A percentile compares a stretch with the other conserved stretches of the same genome.
Evolutionary conservation across 2,329 filamentous ascomycete genomes (phyloP).

Genomic region (Ceratocystis eucalypticola): DNA sequence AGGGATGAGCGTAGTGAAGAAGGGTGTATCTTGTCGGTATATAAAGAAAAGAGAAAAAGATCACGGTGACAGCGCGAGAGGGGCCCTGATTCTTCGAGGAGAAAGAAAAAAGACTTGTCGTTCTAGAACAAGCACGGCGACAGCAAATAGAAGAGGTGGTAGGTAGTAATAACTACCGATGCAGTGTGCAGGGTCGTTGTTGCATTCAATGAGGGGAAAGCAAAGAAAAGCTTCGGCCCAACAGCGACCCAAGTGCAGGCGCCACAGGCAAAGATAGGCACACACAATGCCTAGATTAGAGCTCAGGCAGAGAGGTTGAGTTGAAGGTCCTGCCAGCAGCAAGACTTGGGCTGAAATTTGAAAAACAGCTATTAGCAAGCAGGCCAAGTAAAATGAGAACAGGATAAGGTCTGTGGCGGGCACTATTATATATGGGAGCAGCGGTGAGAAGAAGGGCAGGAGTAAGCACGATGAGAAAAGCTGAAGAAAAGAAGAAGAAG

Average conservation of each 20-base stretch:
- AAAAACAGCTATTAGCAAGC: not conserved
- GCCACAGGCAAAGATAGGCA: not conserved
- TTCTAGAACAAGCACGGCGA: not conserved
- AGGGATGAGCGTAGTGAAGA: not conserved
- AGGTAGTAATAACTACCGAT: constrained; percentile 3
- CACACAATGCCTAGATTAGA: not conserved
- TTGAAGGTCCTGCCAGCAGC: not conserved
- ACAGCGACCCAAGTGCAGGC: not conserved
- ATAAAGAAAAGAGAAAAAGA: not conserved
- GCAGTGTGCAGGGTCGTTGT: not conserved
- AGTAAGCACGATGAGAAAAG: not conserved
- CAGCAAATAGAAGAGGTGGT: not conserved
- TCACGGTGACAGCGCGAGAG: not conserved
- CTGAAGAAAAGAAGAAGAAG: not conserved
- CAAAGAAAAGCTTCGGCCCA: constrained; percentile 1
- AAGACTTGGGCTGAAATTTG: constrained; percentile 5
- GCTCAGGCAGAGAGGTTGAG: not conserved
- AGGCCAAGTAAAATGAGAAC: too few species aligned
- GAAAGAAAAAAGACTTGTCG: constrained; percentile 2
- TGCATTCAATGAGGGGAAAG: constrained; percentile 8
- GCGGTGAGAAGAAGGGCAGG: not conserved
- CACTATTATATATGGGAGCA: not conserved
- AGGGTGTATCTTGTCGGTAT: not conserved
- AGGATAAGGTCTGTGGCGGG: not conserved
- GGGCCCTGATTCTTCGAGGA: not conserved